phyloP scores from a whole-genome alignment of 108 stramenopile species.

The Cyclotella distinguenda region DNA sequence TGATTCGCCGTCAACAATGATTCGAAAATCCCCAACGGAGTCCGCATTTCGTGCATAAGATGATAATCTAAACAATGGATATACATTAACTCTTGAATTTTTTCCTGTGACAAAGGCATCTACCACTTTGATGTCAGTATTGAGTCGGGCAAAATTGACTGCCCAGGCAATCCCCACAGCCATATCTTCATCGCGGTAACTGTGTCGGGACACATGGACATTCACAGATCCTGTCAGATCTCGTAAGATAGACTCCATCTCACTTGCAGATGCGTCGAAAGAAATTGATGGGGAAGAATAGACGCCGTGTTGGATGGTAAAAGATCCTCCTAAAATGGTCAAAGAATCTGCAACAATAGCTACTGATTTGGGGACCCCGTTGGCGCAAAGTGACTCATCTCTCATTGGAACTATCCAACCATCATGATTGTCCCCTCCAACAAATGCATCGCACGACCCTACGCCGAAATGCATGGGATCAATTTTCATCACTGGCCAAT shows the following conservation, averaged over 20 bases:
- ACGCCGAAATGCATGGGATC: constrained; percentile 27
- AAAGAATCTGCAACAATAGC: constrained; percentile 39
- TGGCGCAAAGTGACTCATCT: constrained; percentile 38
- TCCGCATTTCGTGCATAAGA: constrained; percentile 25
- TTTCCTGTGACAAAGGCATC: constrained; percentile 35
- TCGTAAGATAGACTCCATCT: constrained; percentile 27
- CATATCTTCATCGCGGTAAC: constrained; percentile 22
- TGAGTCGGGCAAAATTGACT: constrained; percentile 12
- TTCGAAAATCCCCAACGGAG: constrained; percentile 35
- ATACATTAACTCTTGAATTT: constrained; percentile 33
- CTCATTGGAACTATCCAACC: constrained; percentile 25
- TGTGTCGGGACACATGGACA: constrained; percentile 25
- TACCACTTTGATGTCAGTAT: constrained; percentile 14
- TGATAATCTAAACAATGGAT: constrained; percentile 31
- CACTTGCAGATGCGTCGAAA: constrained; percentile 24
- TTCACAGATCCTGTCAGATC: constrained; percentile 11
- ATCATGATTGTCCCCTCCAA: constrained; percentile 26
- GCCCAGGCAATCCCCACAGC: constrained; percentile 40
- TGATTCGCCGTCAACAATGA: constrained; percentile 35
- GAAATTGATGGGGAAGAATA: constrained; percentile 9
- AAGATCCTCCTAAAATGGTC: constrained; percentile 27
- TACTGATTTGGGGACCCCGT: constrained; percentile 18
- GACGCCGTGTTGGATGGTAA: constrained; percentile 17
- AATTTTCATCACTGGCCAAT: constrained; percentile 41
- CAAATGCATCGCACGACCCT: constrained; percentile 29